Conservation (phyloP, 2,329 filamentous ascomycete species). For the Hypoxylon sp. region DNA sequence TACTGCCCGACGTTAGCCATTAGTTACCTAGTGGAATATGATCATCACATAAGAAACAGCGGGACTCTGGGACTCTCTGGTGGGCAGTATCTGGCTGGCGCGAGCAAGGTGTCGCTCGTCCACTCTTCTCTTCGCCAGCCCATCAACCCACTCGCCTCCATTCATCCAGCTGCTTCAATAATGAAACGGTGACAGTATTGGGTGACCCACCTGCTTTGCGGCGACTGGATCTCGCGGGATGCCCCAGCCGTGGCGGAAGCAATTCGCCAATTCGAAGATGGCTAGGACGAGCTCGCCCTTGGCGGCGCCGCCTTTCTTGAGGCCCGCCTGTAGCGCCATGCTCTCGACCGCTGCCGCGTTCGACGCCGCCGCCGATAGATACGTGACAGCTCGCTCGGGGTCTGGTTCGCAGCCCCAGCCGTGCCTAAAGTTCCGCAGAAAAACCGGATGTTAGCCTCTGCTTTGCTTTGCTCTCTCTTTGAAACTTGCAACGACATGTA, state of each 20-base stretch:
- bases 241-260: slow-evolving; percentile 95
- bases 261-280: slow-evolving; percentile 95
- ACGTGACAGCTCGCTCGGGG: slow-evolving; percentile 80
- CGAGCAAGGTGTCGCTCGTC: slow-evolving; percentile 20
- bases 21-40: slow-evolving; percentile 40
- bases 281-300: slow-evolving; percentile 97
- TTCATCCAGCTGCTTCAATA: slow-evolving; percentile 34
- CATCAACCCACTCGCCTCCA: slow-evolving; percentile 12
- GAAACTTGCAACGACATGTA: slow-evolving; percentile 12
- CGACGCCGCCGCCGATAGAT: slow-evolving; percentile 88
- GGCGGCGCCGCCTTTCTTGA: slow-evolving; percentile 93
- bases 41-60: slow-evolving; percentile 38
- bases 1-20: slow-evolving; percentile 70
- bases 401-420: slow-evolving; percentile 90
- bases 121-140: slow-evolving; percentile 12
- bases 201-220: slow-evolving; percentile 74
- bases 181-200: slow-evolving; percentile 37
- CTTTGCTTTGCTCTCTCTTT: background rate
- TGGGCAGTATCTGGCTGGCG: slow-evolving; percentile 16
- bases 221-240: slow-evolving; percentile 88
- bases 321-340: slow-evolving; percentile 85
- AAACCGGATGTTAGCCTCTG: slow-evolving; percentile 46
- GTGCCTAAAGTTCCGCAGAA: slow-evolving; percentile 70
- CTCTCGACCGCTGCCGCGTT: slow-evolving; percentile 92
- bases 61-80: slow-evolving; percentile 25